Conservation (phyloP, 192 early-diverging fungal genomes). For the Gamsiella multidivaricata region DNA sequence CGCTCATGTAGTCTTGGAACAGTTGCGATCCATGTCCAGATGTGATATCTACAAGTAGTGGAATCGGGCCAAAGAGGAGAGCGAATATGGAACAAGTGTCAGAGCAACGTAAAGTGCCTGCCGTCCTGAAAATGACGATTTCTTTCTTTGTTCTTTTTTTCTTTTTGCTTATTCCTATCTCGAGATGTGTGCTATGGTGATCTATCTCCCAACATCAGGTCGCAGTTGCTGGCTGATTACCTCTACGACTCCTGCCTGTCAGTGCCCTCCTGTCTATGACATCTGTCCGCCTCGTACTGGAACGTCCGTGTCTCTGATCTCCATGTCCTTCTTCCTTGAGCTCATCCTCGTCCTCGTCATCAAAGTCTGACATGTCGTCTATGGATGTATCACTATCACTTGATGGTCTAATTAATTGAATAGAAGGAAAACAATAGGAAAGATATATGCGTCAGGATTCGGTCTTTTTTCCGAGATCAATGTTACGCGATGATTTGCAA, state of each 20-base stretch:
- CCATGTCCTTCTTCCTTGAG: constrained; percentile 16
- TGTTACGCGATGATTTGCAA: no score
- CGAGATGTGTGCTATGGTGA: constrained; percentile 10
- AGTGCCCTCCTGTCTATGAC: constrained; percentile 3
- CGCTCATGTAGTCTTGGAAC: neutral
- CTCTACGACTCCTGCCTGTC: constrained; percentile 30
- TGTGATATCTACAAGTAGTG: constrained; percentile 1
- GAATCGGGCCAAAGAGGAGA: neutral
- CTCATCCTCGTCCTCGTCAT: constrained; percentile 32
- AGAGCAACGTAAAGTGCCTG: neutral
- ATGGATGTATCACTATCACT: constrained; percentile 49
- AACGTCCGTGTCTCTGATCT: constrained; percentile 5
- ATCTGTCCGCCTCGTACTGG: constrained; percentile 2
- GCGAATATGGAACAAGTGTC: neutral
- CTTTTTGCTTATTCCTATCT: constrained; percentile 17
- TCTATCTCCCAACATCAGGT: constrained; percentile 7
- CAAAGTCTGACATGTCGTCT: constrained; percentile 35
- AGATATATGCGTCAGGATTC: neutral
- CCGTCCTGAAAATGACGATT: neutral
- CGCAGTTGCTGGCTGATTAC: constrained; percentile 18
- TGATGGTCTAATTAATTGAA: constrained; percentile 24
- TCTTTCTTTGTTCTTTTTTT: no score
- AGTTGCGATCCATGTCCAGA: constrained; percentile 5
- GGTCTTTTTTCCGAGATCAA: neutral
- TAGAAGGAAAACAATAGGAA: neutral